Evolutionary conservation across 495 filamentous ascomycete species (phyloP).

Genomic region (Eremomyces bilateralis): DNA sequence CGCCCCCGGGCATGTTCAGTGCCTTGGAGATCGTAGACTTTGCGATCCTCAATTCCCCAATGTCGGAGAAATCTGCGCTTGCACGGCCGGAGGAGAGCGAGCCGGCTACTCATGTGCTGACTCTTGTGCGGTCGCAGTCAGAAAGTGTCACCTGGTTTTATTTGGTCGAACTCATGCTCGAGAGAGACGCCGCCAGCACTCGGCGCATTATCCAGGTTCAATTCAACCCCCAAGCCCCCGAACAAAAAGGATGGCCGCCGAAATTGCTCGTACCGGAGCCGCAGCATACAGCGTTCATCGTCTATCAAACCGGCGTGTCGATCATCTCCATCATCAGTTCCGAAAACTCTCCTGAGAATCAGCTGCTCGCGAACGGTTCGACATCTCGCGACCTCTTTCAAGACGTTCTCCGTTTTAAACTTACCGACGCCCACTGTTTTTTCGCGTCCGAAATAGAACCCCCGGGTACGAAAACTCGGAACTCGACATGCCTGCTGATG

Average conservation of each 20-base stretch:
- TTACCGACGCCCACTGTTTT: slow-evolving; percentile 30
- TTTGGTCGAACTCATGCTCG: slow-evolving; percentile 21
- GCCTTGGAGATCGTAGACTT: slow-evolving; percentile 26
- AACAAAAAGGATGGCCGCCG: slow-evolving; percentile 22
- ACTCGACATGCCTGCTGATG: slow-evolving; percentile 45
- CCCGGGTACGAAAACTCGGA: slow-evolving; percentile 10
- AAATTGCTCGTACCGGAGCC: slow-evolving; percentile 59
- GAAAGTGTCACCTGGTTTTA: slow-evolving; percentile 11
- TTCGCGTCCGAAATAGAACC: slow-evolving; percentile 26
- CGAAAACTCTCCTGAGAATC: slow-evolving; percentile 42
- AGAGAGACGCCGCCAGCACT: not conserved
- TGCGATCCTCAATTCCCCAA: slow-evolving; percentile 14
- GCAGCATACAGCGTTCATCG: slow-evolving; percentile 57
- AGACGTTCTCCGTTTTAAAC: slow-evolving; percentile 63
- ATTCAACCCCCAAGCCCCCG: slow-evolving; percentile 30
- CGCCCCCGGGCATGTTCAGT: not conserved
- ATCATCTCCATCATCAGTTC: slow-evolving; percentile 42
- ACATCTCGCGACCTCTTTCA: slow-evolving; percentile 43
- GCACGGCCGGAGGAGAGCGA: too few species aligned
- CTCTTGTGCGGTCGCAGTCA: slow-evolving; percentile 10
- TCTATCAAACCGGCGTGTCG: slow-evolving; percentile 54
- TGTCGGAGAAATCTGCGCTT: slow-evolving; percentile 3
- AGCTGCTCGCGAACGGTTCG: slow-evolving; percentile 42
- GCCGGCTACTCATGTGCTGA: slow-evolving; percentile 6
- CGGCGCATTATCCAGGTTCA: slow-evolving; percentile 36